Evolutionary conservation across 495 filamentous ascomycete species (phyloP).

Genomic region (Xylona heveae): DNA sequence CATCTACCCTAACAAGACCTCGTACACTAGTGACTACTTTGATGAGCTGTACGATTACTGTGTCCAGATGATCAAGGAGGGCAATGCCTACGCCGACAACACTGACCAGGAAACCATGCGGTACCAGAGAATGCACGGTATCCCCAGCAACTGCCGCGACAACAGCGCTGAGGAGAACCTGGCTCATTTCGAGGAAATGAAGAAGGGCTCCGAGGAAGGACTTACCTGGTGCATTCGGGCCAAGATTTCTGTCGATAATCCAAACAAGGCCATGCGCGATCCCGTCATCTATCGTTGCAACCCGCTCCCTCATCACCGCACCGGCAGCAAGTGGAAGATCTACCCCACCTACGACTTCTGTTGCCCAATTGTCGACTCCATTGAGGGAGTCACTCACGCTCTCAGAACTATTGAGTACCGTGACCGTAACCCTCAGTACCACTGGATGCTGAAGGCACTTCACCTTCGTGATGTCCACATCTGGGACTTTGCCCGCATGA

Average conservation of each 20-base stretch:
- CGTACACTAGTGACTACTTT: slow-evolving; percentile 82
- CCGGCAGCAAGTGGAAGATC: slow-evolving; percentile 75
- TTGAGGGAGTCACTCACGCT: slow-evolving; percentile 89
- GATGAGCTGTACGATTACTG: slow-evolving; percentile 65
- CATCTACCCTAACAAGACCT: slow-evolving; percentile 56
- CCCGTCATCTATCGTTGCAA: slow-evolving; percentile 91
- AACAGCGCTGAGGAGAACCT: slow-evolving; percentile 63
- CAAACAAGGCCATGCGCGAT: slow-evolving; percentile 74
- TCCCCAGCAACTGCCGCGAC: slow-evolving; percentile 55
- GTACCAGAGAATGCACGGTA: slow-evolving; percentile 52
- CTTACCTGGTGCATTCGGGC: slow-evolving; percentile 68
- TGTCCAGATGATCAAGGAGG: slow-evolving; percentile 56
- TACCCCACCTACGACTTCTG: slow-evolving; percentile 95
- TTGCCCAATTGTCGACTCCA: slow-evolving; percentile 73
- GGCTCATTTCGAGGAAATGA: slow-evolving; percentile 72
- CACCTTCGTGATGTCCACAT: slow-evolving; percentile 76
- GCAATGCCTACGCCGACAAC: slow-evolving; percentile 78
- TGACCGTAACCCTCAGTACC: slow-evolving; percentile 91
- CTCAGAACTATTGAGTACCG: slow-evolving; percentile 93
- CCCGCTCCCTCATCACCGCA: slow-evolving; percentile 66
- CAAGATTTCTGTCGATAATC: slow-evolving; percentile 65
- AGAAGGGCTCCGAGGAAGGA: slow-evolving; percentile 54
- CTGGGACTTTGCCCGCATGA: slow-evolving; percentile 96
- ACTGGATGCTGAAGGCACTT: slow-evolving; percentile 81
- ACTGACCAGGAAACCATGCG: slow-evolving; percentile 75